Percentiles rank a stretch among this genome's conserved stretches.
These are phyloP conservation scores for Metarhizium robertsii DNA, from an alignment of 2,329 filamentous ascomycete species.

Conservation along the genomic window DNA sequence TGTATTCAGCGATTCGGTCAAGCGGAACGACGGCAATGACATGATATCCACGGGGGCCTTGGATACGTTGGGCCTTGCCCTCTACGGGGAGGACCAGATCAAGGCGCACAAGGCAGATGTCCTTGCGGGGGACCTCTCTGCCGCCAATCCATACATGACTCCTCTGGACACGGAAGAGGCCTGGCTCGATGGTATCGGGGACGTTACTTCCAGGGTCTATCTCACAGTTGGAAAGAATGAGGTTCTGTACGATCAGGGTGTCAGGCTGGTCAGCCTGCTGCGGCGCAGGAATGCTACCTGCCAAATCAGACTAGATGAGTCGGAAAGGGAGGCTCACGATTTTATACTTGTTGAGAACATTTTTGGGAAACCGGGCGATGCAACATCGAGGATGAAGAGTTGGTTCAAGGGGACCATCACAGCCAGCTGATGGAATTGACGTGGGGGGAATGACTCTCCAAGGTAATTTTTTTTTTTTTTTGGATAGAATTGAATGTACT, in stretches of 20 bases:
- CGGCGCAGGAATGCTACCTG: conserved; percentile 9
- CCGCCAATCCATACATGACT: conserved; percentile 16
- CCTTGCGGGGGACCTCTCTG: background rate
- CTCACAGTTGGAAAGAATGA: conserved; percentile 24
- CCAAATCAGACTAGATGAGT: conserved; percentile 18
- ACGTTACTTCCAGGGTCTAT: conserved; percentile 16
- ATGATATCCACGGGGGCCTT: conserved; percentile 20
- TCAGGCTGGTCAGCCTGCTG: conserved; percentile 15
- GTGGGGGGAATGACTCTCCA: background rate
- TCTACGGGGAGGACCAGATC: conserved; percentile 8
- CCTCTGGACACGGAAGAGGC: conserved; percentile 17
- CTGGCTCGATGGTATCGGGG: conserved; percentile 19
- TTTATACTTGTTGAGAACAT: conserved; percentile 22
- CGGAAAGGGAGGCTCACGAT: conserved; percentile 22
- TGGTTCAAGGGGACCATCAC: conserved; percentile 17
- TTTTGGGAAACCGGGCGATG: conserved; percentile 14
- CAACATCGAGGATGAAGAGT: conserved; percentile 20
- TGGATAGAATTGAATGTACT: background rate
- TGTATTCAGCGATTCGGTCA: conserved; percentile 13
- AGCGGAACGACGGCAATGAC: conserved; percentile 19
- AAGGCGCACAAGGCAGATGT: conserved; percentile 1
- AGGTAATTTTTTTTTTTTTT: background rate
- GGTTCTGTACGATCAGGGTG: conserved; percentile 20
- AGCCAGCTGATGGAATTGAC: background rate
- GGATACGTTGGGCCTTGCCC: background rate